Base-by-base conservation (phyloP, 176 grass and related monocot genomes). In the Zizania latifolia region DNA sequence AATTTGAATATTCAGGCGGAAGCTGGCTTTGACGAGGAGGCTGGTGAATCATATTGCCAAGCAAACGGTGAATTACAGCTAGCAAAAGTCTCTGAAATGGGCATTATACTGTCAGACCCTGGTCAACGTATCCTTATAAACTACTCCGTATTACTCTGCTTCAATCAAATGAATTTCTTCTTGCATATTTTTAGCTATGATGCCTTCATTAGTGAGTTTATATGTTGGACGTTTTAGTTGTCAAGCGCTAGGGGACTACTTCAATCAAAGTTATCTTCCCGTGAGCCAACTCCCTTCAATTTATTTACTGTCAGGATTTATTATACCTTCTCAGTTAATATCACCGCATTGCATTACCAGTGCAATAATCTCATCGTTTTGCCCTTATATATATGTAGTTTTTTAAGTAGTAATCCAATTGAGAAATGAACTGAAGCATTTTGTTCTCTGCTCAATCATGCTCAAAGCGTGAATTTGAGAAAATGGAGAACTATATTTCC, bases 1-100 rank as follows among this genome's bases (percentile, higher is more conserved):
- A 22, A 23, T 71, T 78, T 83, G 45, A 83, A 99, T 91, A 90
- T 99, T 75, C 92, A 99, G 37, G 58, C 71, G 4, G 89, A 76
- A 88, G 66, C 67, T 54, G 82, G 35, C 45, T 54, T 72, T 5
- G 68, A 75, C 15, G 80, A 86, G 19, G 88, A 78, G n/a, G 65
- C 29, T 51, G 82, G 37, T 6, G 81, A 56, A 61, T 80, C 87
- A 58, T 70, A 77, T 69, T 81, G 72, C 65, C 85, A 86, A 80
- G 68, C 67, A 82, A 37, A 54, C 84, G 63, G 73, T 71, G 84
- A 90, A 69, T 12, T 71, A 34, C 84, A 90, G 56, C 54, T 94
- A 55, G 86, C 84, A 78, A 92, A 73, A 67, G 62, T 94, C 41
- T 84, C 72, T 74, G 89, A 99, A 70, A 90, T 99, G 91, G 84